phyloP scores from a whole-genome alignment of 306 rosid genomes.

The Cucumis melo region DNA sequence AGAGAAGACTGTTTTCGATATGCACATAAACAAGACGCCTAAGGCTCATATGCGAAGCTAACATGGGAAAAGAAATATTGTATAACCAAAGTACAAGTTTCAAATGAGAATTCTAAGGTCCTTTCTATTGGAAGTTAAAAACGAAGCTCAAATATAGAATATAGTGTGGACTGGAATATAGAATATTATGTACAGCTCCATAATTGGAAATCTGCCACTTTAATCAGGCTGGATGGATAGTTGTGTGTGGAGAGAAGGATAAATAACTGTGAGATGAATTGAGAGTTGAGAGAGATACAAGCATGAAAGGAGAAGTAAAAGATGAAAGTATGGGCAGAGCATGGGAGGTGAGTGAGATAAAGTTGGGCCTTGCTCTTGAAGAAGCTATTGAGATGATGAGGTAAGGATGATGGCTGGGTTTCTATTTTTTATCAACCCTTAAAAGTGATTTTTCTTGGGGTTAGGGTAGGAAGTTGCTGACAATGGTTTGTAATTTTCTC shows the following conservation, averaged over 20 bases:
- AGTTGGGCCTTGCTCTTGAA: neutral
- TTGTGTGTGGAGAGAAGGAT: neutral
- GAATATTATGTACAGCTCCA: neutral
- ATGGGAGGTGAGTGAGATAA: neutral
- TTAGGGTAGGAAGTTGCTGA: neutral
- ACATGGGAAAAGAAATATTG: neutral
- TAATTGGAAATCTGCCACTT: neutral
- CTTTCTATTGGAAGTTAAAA: neutral
- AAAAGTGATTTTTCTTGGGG: neutral
- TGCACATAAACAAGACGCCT: neutral
- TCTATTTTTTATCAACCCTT: neutral
- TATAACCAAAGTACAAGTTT: neutral
- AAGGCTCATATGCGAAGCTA: neutral
- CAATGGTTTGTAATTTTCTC: neutral
- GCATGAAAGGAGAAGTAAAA: neutral
- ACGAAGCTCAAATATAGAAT: neutral
- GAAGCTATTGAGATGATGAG: neutral
- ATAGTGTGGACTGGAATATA: neutral
- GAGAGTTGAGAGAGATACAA: neutral
- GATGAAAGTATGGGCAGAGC: neutral
- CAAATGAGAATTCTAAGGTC: neutral
- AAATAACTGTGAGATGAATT: neutral
- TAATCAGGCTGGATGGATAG: neutral
- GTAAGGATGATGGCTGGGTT: neutral
- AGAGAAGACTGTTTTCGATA: neutral